Evolutionary conservation across 495 filamentous ascomycete species (phyloP).

Genomic region (Talaromyces nanjingensis): DNA sequence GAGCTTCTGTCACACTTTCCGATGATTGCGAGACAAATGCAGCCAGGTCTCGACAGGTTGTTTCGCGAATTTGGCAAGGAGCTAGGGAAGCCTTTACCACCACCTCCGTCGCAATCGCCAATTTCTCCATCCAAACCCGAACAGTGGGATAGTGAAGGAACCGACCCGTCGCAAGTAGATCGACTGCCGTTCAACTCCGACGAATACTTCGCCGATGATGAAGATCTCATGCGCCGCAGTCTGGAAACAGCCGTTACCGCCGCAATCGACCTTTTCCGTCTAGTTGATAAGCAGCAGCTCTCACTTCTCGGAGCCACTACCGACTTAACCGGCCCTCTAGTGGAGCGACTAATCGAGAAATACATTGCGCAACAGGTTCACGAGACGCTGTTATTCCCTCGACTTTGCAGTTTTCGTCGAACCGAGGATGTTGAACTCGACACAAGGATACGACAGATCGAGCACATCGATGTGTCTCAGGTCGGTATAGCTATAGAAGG

Average conservation of each 20-base stretch:
- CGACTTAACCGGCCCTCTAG: conserved; percentile 83
- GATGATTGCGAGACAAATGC: conserved; percentile 96
- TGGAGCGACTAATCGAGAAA: conserved; percentile 90
- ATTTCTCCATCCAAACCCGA: conserved; percentile 23
- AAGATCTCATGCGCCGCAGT: conserved; percentile 75
- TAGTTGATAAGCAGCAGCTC: conserved; percentile 91
- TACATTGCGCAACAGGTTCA: conserved; percentile 94
- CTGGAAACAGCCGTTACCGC: conserved; percentile 88
- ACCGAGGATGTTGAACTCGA: conserved; percentile 88
- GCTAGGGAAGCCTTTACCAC: conserved; percentile 76
- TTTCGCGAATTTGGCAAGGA: conserved; percentile 84
- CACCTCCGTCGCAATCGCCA: conserved; percentile 58
- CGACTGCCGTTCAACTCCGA: conserved; percentile 42
- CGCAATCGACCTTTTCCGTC: conserved; percentile 91
- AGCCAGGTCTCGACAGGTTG: conserved; percentile 79
- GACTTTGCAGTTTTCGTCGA: conserved; percentile 68
- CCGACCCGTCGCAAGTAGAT: conserved; percentile 26
- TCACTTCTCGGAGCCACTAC: conserved; percentile 88
- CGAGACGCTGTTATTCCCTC: conserved; percentile 74
- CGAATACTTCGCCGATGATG: conserved; percentile 68
- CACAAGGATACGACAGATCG: conserved; percentile 83
- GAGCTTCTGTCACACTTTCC: conserved; percentile 90
- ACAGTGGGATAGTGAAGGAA: conserved; percentile 19
- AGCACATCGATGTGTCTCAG: conserved; percentile 88
- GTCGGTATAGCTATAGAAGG: conserved; percentile 78